phyloP scores from a whole-genome alignment of 208 protist species.

The Wallacemonas collosoma region DNA sequence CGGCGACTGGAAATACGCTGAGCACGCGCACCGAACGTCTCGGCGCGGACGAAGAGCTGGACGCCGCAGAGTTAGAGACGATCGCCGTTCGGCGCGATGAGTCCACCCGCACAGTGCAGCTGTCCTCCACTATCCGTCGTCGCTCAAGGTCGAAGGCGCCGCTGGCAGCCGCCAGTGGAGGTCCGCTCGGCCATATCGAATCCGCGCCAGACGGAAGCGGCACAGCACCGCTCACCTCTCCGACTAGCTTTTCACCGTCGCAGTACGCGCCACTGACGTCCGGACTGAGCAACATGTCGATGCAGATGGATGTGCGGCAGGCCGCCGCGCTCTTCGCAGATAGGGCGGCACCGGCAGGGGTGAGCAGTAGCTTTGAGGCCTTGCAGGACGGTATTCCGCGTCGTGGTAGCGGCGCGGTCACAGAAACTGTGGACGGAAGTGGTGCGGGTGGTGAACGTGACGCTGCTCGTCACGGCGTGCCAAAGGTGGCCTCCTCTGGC shows the following conservation, averaged over 20 bases:
- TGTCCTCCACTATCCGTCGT: neutral
- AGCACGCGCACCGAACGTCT: conserved; percentile 21
- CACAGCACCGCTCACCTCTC: neutral
- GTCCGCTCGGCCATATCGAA: no score
- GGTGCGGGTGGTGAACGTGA: no score
- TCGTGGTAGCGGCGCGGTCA: neutral
- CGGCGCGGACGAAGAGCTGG: conserved; percentile 16
- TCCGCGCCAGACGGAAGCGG: neutral
- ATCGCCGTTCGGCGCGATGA: conserved; percentile 19
- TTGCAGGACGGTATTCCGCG: neutral
- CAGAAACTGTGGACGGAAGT: no score
- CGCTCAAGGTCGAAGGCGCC: neutral
- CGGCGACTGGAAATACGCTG: conserved; percentile 27
- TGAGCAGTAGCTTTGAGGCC: neutral
- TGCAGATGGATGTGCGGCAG: conserved; percentile 8
- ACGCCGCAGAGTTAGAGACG: conserved; percentile 6
- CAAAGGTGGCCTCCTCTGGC: neutral
- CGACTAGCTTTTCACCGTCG: neutral
- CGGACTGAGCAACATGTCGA: conserved; percentile 7
- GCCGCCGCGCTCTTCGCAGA: neutral
- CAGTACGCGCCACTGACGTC: neutral
- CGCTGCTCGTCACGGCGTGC: no score
- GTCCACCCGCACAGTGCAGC: conserved; percentile 3
- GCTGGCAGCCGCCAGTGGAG: no score
- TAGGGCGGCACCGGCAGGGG: neutral